phyloP scores from a whole-genome alignment of 345 rosid genomes.

The Corymbia maculata region DNA sequence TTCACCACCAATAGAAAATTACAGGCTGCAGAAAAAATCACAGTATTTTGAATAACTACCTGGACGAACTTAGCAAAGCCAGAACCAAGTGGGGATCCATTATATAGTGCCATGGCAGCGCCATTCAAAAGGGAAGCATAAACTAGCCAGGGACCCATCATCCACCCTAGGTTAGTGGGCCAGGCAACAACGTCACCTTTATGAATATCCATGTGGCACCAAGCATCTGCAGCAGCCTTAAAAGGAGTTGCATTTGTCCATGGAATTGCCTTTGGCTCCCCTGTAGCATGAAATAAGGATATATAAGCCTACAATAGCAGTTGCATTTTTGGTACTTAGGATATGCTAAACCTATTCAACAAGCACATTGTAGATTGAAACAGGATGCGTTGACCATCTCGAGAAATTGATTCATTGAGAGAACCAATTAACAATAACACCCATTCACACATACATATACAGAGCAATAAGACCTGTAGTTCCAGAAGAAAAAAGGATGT shows the following conservation, averaged over 20 bases:
- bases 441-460: background rate
- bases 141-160: conserved; percentile 99
- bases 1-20: background rate
- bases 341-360: background rate
- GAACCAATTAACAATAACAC: background rate
- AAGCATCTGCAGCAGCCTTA: conserved; percentile 96
- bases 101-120: conserved; percentile 80
- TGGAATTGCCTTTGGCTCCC: conserved; percentile 98
- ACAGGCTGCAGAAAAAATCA: background rate
- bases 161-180: conserved; percentile 99
- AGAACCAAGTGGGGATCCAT: conserved; percentile 87
- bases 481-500: conserved; percentile 95
- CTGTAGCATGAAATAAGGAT: conserved; percentile 32
- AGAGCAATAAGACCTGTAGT: conserved; percentile 55
- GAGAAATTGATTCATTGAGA: background rate
- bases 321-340: background rate
- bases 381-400: background rate
- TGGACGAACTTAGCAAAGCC: conserved; percentile 92
- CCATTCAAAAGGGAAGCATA: conserved; percentile 88
- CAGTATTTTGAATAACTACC: conserved; percentile 19
- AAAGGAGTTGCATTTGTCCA: conserved; percentile 74
- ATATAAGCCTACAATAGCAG: background rate
- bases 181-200: conserved; percentile 75
- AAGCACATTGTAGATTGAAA: background rate
- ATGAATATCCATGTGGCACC: conserved; percentile 95